Base-by-base conservation (phyloP, 2,329 filamentous ascomycete genomes). In the Phoma sp. region DNA sequence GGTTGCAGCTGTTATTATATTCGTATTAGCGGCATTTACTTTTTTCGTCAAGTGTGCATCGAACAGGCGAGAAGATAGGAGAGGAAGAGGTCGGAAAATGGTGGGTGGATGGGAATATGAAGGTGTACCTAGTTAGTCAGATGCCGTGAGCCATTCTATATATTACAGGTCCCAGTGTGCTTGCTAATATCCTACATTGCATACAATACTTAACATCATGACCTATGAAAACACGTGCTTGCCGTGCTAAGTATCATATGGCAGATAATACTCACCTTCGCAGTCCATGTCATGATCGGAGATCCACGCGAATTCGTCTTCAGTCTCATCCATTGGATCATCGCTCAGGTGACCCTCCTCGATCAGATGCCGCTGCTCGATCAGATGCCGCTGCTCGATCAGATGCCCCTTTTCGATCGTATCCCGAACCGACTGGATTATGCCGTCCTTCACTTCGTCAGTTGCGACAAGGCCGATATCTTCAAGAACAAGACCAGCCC, bases 41-140 rank as follows among this genome's bases (percentile, higher is more conserved):
- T 69, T 87, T 11, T 85, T 88, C 59, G 81, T 86, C 42, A 89
- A 89, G 65, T 87, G 84, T 65, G 86, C 85, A 57, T 81, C 84
- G 4, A 87, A 88, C 68, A 72, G 85, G 54, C 78, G 79, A 34
- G 81, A 80, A 60, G 81, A 78, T 38, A 77, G 80, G 58, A 78
- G 80, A 39, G 76, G 77, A 21, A 80, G 79, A 64, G 79, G 81
- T 62, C 77, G 83, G 54, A 74, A 73, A 40, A 73, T 72, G 37
- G 72, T 75, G 17, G 77, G 78, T 55, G 84, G 84, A 1, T 87
- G 84, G 81, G 84, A 88, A 63, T 89, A 89, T 75, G 87, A 89
- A 67, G 87, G 87, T 14, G 85, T 90, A 43, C 87, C 87, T 43
- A 72, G 68, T 58, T 74, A 54, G 50, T 25, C 10, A 9, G 7